Evolutionary conservation across 169 alveolate species (phyloP).

Genomic region (Plasmodium knowlesi): DNA sequence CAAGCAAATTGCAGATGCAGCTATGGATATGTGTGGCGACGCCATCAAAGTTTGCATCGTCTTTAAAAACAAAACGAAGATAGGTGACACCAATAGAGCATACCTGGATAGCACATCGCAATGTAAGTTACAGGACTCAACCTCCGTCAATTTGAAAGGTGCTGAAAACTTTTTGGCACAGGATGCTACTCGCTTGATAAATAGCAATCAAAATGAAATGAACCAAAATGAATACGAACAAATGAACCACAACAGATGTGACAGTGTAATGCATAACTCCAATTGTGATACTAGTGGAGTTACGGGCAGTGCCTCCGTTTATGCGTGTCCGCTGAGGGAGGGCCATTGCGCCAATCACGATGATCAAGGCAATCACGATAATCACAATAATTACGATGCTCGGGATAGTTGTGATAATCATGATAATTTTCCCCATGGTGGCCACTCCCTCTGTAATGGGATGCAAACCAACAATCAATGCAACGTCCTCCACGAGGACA

Average conservation of each 20-base stretch:
- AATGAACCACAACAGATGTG: not conserved
- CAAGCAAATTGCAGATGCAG: constrained; percentile 90
- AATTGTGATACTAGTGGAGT: not conserved
- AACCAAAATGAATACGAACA: not conserved
- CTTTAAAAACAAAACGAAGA: constrained; percentile 81
- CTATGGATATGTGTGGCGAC: constrained; percentile 81
- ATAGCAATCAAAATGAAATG: not conserved
- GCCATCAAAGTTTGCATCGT: constrained; percentile 84
- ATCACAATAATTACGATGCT: not conserved
- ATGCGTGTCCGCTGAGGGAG: not conserved
- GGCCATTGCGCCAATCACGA: not conserved
- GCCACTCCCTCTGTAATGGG: not conserved
- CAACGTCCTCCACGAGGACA: not conserved
- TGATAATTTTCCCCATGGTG: not conserved
- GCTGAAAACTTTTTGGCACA: not conserved
- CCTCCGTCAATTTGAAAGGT: not conserved
- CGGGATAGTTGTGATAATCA: not conserved
- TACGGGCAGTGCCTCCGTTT: not conserved
- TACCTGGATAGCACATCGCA: constrained; percentile 9
- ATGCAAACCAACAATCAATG: not conserved
- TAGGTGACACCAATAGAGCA: not conserved
- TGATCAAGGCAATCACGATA: not conserved
- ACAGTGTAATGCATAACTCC: not conserved
- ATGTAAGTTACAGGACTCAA: constrained; percentile 14
- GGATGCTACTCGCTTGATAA: not conserved